Evolutionary conservation across 2,329 filamentous ascomycete species (phyloP).

Genomic region (Grosmannia huntii): DNA sequence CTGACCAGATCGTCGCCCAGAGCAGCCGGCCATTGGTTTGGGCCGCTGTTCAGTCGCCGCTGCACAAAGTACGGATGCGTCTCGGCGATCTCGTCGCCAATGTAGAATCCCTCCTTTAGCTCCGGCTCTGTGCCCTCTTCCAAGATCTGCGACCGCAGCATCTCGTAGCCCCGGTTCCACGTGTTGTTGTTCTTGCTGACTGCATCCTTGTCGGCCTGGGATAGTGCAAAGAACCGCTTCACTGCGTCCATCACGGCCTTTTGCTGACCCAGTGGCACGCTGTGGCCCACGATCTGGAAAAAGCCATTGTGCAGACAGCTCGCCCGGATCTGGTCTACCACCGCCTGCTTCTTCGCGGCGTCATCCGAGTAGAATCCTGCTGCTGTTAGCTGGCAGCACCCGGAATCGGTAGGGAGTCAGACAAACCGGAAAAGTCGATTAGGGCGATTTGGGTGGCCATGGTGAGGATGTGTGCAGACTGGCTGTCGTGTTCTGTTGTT

Average conservation of each 20-base stretch:
- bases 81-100: constrained; percentile 21
- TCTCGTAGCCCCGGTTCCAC: constrained; percentile 24
- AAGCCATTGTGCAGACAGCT: constrained; percentile 36
- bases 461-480: not conserved
- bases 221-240: constrained; percentile 33
- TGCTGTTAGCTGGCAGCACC: not conserved
- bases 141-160: constrained; percentile 19
- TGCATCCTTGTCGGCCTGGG: constrained; percentile 26
- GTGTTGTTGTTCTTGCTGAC: constrained; percentile 19
- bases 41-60: constrained; percentile 25
- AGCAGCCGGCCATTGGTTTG: constrained; percentile 15
- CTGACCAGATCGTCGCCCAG: constrained; percentile 16
- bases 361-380: constrained; percentile 7
- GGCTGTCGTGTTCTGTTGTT: no score
- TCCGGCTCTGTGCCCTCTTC: constrained; percentile 20
- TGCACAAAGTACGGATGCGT: constrained; percentile 10
- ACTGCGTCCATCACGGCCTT: constrained; percentile 26
- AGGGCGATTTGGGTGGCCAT: constrained; percentile 5
- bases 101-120: constrained; percentile 28
- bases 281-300: constrained; percentile 38
- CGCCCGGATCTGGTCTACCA: constrained; percentile 15
- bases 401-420: not conserved
- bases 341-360: constrained; percentile 1
- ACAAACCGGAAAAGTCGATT: constrained; percentile 11
- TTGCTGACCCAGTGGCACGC: constrained; percentile 27